Percentiles rank a stretch among this genome's conserved stretches.
These are phyloP conservation scores for Carex myosuroides DNA, from an alignment of 176 grass and related monocot species.

Conservation along the genomic window DNA sequence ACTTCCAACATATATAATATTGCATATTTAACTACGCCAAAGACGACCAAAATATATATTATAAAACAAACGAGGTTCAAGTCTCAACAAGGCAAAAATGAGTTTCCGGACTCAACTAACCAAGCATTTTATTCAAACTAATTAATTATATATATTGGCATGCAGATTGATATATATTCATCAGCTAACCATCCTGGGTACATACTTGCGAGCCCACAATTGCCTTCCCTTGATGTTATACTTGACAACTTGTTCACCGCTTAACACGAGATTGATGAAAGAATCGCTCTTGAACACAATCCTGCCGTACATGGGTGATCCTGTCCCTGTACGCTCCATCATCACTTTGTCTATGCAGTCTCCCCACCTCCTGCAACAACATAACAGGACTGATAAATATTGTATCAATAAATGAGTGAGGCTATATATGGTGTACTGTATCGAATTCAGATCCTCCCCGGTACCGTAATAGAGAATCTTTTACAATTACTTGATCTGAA, in stretches of 20 bases:
- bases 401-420: not conserved
- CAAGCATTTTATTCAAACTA: not conserved
- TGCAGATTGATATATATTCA: too few species aligned
- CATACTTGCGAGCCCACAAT: conserved; percentile 57
- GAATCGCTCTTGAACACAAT: conserved; percentile 32
- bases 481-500: too few species aligned
- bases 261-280: conserved; percentile 27
- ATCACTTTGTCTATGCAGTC: conserved; percentile 50
- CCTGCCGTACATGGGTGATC: conserved; percentile 44
- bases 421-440: too few species aligned
- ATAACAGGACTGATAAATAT: not conserved
- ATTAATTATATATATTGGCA: not conserved
- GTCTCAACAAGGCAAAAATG: not conserved
- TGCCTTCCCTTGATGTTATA: conserved; percentile 54
- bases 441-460: too few species aligned
- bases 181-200: conserved; percentile 15
- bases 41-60: not conserved
- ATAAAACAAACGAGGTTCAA: not conserved
- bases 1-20: not conserved
- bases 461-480: too few species aligned
- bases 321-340: conserved; percentile 39
- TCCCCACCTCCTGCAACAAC: conserved; percentile 45
- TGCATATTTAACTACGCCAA: not conserved
- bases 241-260: conserved; percentile 39
- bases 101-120: not conserved